Percentiles rank a stretch among this genome's conserved stretches.
Evolutionary conservation across 768 basidiomycete species (phyloP).

Genomic region (Mycena polygramma): DNA sequence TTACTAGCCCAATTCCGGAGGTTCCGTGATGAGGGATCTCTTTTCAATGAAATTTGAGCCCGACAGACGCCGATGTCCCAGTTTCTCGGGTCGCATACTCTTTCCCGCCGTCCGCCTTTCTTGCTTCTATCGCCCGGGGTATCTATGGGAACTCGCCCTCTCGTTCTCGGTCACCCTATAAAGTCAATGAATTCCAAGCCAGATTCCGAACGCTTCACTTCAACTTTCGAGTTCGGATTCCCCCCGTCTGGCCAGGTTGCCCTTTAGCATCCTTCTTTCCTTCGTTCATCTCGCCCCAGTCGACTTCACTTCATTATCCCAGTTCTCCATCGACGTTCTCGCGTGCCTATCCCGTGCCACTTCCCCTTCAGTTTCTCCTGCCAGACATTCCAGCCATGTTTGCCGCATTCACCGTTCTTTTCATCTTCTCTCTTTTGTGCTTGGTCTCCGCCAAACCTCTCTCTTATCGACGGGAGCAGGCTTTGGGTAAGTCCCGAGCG

Average conservation of each 20-base stretch:
- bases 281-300: slow-evolving; percentile 36
- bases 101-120: background rate
- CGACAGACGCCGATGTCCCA: background rate
- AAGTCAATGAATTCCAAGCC: slow-evolving; percentile 2
- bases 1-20: background rate
- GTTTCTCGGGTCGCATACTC: background rate
- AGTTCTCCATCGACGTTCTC: slow-evolving; percentile 13
- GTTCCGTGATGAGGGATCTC: background rate
- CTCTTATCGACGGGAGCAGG: slow-evolving; percentile 31
- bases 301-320: slow-evolving; percentile 32
- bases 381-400: slow-evolving; percentile 36
- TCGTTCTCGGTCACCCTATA: slow-evolving; percentile 8
- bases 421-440: slow-evolving; percentile 35
- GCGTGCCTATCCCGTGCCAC: background rate
- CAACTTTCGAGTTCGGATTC: slow-evolving; percentile 6
- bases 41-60: background rate
- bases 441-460: slow-evolving; percentile 35
- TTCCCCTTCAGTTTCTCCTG: background rate
- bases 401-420: slow-evolving; percentile 31
- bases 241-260: slow-evolving; percentile 41
- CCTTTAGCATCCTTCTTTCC: slow-evolving; percentile 37
- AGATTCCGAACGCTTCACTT: slow-evolving; percentile 25
- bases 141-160: slow-evolving; percentile 27
- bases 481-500: slow-evolving; percentile 20
- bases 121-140: background rate